Evolutionary conservation across 345 rosid species (phyloP).

Genomic region (Sisymbrium irio): DNA sequence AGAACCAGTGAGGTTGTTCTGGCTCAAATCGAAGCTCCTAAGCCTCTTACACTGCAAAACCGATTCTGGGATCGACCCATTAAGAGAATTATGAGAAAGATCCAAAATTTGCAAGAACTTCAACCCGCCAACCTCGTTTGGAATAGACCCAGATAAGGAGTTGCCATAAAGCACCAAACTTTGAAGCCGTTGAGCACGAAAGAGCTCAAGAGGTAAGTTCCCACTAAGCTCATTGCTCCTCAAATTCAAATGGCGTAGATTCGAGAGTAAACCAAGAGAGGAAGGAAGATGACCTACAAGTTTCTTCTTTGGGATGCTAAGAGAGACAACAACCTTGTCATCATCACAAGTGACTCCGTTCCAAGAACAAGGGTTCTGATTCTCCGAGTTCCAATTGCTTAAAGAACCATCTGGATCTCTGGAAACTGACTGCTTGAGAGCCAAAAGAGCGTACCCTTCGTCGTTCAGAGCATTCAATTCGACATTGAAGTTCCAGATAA

Average conservation of each 20-base stretch:
- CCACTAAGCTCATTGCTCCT: conserved; percentile 76
- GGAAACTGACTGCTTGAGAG: conserved; percentile 57
- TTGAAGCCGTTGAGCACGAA: conserved; percentile 67
- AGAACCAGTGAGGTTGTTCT: conserved; percentile 69
- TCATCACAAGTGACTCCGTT: conserved; percentile 88
- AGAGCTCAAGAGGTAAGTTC: conserved; percentile 63
- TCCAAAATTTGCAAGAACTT: conserved; percentile 67
- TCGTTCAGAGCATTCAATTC: conserved; percentile 44
- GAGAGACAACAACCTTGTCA: conserved; percentile 54
- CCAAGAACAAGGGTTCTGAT: conserved; percentile 85
- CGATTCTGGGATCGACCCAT: conserved; percentile 68
- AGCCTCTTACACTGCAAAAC: conserved; percentile 71
- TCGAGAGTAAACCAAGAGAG: conserved; percentile 66
- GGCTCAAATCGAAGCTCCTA: conserved; percentile 63
- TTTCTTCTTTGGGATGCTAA: conserved; percentile 83
- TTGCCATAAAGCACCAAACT: conserved; percentile 91
- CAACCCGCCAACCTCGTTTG: conserved; percentile 61
- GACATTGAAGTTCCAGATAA: conserved; percentile 37
- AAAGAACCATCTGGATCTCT: conserved; percentile 79
- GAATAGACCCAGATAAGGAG: conserved; percentile 70
- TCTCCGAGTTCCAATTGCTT: conserved; percentile 70
- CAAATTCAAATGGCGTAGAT: conserved; percentile 77
- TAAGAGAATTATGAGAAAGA: conserved; percentile 76
- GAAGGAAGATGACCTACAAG: conserved; percentile 77
- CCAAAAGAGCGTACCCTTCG: conserved; percentile 72